Evolutionary conservation across 2,329 filamentous ascomycete species (phyloP), one percentile per base, ranked within the genome.

Genomic region (Elsinoe perseae): DNA sequence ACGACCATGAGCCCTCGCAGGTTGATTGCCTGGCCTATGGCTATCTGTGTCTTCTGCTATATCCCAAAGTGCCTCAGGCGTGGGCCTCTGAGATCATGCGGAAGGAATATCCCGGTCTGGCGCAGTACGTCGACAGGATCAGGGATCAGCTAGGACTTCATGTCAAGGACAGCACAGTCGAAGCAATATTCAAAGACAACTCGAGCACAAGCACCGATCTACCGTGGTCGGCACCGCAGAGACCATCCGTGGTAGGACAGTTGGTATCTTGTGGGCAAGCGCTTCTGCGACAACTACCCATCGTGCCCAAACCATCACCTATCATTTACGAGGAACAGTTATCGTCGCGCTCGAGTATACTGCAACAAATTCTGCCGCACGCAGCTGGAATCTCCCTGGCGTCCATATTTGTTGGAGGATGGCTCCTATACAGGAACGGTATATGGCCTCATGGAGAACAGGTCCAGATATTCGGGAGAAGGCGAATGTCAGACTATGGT

Each of bases 11-110:
- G n/a, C 77, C 81, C 0, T 82, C 81, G 1, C 82, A 79, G 56
- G 71, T 95, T 21, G 91, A 96, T 69, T 95, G 88, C 66, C 69
- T 96, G 46, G 84, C 83, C 0, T 81, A 89, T 64, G 93, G 85
- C 9, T 95, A 95, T 68, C 74, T 97, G 32, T 79, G 82, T 1
- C 72, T 96, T 50, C 86, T 93, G 75, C 74, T 86, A 1, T 75
- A 79, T 21, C 79, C 84, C 0, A 70, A 78, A 7, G 67, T 87
- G 20, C 81, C 83, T 14, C 79, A 83, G 56, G 69, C 78, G 16
- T 88, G 83, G 83, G 70, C 87, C 4, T 73, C 74, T 57, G 77
- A 81, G 52, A 76, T 77, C 0, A 75, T 87, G 65, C 68, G 72
- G 56, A 69, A 68, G 20, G 79, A 81, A 57, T 74, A 72, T 59